These are phyloP conservation scores for Gossypium lobatum DNA, from an alignment of 441 rosid species.

Conservation along the genomic window DNA sequence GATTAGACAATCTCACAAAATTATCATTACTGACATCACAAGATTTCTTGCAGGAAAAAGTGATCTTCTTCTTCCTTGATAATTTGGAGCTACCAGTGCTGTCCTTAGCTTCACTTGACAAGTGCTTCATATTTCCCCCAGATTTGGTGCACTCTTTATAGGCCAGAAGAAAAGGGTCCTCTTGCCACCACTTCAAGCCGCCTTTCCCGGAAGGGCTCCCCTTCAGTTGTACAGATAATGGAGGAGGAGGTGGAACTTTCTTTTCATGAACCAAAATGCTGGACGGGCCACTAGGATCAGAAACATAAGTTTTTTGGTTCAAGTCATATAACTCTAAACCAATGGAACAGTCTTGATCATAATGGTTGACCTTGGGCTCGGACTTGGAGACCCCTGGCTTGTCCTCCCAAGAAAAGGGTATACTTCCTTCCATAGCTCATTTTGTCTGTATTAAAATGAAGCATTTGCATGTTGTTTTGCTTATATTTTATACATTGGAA, in stretches of 20 bases:
- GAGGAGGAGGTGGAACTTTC: constrained; percentile 54
- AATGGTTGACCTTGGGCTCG: constrained; percentile 25
- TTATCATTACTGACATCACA: constrained; percentile 40
- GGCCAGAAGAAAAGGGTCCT: constrained; percentile 57
- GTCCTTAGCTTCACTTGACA: constrained; percentile 20
- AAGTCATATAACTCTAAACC: constrained; percentile 1
- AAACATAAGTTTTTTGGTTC: neutral
- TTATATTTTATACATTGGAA: neutral
- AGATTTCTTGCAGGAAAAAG: constrained; percentile 44
- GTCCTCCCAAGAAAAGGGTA: constrained; percentile 68
- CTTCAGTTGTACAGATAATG: constrained; percentile 22
- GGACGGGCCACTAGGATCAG: neutral
- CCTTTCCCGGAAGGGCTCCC: constrained; percentile 33
- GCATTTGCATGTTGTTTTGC: neutral
- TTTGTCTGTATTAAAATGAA: neutral
- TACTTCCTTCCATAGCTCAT: constrained; percentile 45
- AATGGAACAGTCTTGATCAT: constrained; percentile 1
- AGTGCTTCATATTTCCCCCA: constrained; percentile 8
- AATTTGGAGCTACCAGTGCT: neutral
- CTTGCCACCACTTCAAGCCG: constrained; percentile 25
- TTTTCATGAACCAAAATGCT: constrained; percentile 1
- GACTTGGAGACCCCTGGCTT: constrained; percentile 42
- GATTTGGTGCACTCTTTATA: constrained; percentile 46
- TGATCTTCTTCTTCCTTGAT: constrained; percentile 21
- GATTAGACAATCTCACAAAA: constrained; percentile 27